Conservation (phyloP, 495 filamentous ascomycete species). For the Neurospora tetraspora region DNA sequence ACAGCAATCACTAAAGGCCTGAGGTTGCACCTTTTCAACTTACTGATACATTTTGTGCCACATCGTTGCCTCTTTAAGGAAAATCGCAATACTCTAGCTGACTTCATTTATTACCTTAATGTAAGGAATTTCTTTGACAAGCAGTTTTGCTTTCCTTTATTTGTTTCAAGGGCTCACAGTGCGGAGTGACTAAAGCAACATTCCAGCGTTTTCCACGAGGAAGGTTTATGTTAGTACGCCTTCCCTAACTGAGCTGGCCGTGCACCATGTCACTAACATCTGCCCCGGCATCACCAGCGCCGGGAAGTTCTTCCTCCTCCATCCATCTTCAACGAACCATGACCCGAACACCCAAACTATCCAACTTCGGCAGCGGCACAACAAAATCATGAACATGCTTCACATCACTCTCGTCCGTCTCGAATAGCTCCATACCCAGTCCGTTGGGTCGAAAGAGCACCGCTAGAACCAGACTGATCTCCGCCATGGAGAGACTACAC, state of each 20-base stretch:
- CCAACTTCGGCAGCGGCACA: slow-evolving; percentile 20
- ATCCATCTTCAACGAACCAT: slow-evolving; percentile 6
- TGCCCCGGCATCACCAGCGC: neutral
- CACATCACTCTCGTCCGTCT: slow-evolving; percentile 25
- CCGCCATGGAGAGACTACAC: slow-evolving; percentile 23
- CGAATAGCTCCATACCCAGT: slow-evolving; percentile 19
- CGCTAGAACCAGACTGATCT: slow-evolving; percentile 26
- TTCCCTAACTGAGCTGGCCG: neutral
- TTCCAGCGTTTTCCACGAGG: neutral
- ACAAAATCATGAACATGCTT: slow-evolving; percentile 19
- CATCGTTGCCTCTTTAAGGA: neutral
- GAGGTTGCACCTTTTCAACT: neutral
- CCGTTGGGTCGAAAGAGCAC: slow-evolving; percentile 18
- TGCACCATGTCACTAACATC: neutral
- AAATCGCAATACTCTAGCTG: neutral
- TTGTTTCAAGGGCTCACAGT: neutral
- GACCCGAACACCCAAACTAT: slow-evolving; percentile 24
- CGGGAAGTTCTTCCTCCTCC: neutral
- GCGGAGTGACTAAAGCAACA: neutral
- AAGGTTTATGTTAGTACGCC: neutral
- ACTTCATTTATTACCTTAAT: neutral
- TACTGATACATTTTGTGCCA: neutral
- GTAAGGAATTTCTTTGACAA: neutral
- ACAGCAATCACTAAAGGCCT: neutral
- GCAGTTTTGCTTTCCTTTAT: neutral